Evolutionary conservation across 2,329 filamentous ascomycete species (phyloP).

Genomic region (Tolypocladium paradoxum): DNA sequence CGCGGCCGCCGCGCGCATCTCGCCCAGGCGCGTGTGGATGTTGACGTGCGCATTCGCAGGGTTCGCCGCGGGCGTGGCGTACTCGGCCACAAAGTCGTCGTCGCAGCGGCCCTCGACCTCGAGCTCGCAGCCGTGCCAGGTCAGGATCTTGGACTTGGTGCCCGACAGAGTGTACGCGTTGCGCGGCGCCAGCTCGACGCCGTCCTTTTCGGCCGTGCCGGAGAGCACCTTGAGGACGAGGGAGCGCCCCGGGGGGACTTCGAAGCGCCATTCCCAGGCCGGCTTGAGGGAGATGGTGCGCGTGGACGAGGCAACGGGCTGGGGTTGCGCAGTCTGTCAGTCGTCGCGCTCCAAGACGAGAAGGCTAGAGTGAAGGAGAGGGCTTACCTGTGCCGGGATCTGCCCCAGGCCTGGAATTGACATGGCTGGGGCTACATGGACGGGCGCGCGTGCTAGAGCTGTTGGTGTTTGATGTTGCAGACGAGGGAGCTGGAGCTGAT

Average conservation of each 20-base stretch:
- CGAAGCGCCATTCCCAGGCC: conserved; percentile 70
- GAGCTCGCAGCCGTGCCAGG: conserved; percentile 81
- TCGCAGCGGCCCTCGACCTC: conserved; percentile 58
- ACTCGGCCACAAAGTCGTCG: conserved; percentile 47
- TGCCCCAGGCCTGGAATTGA: conserved; percentile 67
- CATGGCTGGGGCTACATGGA: conserved; percentile 37
- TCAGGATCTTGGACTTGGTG: conserved; percentile 78
- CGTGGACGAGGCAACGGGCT: conserved; percentile 28
- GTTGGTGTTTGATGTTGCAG: background rate
- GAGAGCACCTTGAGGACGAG: conserved; percentile 52
- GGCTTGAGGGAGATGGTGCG: conserved; percentile 44
- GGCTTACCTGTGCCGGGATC: conserved; percentile 46
- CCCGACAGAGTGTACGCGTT: conserved; percentile 73
- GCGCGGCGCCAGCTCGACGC: conserved; percentile 78
- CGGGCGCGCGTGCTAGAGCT: background rate
- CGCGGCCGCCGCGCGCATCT: conserved; percentile 52
- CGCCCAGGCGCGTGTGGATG: conserved; percentile 76
- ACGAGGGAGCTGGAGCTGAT: background rate
- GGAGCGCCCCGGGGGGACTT: conserved; percentile 43
- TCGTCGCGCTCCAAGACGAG: background rate
- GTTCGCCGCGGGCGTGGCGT: conserved; percentile 61
- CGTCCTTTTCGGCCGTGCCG: conserved; percentile 87
- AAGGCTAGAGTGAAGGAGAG: conserved; percentile 1
- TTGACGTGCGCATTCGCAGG: conserved; percentile 74
- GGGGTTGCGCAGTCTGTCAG: conserved; percentile 2